Base-by-base conservation (phyloP, 2,329 filamentous ascomycete species). In the Ciborinia camelliae region DNA sequence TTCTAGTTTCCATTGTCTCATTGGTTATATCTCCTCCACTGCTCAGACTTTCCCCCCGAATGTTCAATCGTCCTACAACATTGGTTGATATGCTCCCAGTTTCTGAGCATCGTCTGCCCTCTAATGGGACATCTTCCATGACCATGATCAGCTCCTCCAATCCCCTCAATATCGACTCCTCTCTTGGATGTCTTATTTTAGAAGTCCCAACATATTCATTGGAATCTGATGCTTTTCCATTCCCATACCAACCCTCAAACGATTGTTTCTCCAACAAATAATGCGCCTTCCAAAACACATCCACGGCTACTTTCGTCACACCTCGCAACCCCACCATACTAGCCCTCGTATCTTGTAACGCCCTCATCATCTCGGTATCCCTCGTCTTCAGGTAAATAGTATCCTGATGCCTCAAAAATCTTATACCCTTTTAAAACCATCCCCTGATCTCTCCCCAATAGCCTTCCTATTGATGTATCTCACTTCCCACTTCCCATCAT, bases 191-290 rank as follows among this genome's bases (percentile, higher is more conserved):
- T 26, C 14, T 30, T 9, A 45, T 45, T n/a, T 58, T 28, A 9
- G n/a, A 8, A 15, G 14, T 23, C 35, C 37, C n/a, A 20, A 15
- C n/a, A 26, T 9, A 4, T 32, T 18, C 43, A 23, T 28, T 23
- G 10, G 15, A 14, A 37, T 37, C n/a, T 3, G n/a, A 7, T 37
- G 26, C n/a, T 18, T 26, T 28, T 4, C 28, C 30, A 14, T 53
- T 20, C 37, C 7, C 37, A 20, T 8, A 4, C 62, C 62, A 64
- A 5, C 62, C 54, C 23, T 28, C 43, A 35, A 64, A 64, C 4
- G 61, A 28, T 12, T 64, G 62, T 41, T 41, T 60, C 12, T 50
- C 28, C 26, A 64, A 23, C 18, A 64, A n/a, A 26, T 64, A 51
- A 39, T 64, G 54, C 8, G 26, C 20, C 18, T 23, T 18, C 26